Evolutionary conservation across 768 basidiomycete genomes (phyloP).

Genomic region (Termitomyces bulborhizus): DNA sequence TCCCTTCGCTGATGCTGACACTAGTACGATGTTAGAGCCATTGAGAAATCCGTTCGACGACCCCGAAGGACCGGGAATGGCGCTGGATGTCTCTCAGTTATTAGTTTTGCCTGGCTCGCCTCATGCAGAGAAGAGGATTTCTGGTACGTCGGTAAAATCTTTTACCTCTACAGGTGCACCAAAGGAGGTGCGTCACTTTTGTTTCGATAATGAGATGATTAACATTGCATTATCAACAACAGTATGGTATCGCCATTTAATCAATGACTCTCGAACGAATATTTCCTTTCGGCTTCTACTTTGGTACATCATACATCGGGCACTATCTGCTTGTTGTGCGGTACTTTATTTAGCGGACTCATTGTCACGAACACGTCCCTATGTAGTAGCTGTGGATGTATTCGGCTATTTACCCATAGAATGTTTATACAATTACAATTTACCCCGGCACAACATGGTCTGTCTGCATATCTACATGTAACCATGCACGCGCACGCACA

Average conservation of each 20-base stretch:
- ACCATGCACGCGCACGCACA: not conserved
- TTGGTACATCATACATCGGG: not conserved
- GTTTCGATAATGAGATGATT: not conserved
- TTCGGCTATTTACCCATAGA: no score
- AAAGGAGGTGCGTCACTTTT: not conserved
- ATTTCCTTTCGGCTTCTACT: not conserved
- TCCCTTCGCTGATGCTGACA: conserved; percentile 15
- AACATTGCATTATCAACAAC: not conserved
- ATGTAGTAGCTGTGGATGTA: no score
- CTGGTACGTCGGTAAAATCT: not conserved
- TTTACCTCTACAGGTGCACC: not conserved
- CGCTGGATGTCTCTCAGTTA: conserved; percentile 2
- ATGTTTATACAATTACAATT: no score
- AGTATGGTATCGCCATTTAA: not conserved
- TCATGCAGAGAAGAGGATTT: conserved; percentile 2
- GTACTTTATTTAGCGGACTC: not conserved
- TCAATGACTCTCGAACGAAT: no score
- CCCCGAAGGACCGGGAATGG: not conserved
- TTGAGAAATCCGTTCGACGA: conserved; percentile 15
- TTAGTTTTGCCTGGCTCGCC: conserved; percentile 7
- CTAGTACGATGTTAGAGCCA: not conserved
- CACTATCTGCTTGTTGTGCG: not conserved
- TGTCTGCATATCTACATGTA: not conserved
- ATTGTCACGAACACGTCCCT: not conserved
- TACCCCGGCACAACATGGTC: no score